phyloP scores from a whole-genome alignment of 140 eudicot species.

The Senecio squalidus region DNA sequence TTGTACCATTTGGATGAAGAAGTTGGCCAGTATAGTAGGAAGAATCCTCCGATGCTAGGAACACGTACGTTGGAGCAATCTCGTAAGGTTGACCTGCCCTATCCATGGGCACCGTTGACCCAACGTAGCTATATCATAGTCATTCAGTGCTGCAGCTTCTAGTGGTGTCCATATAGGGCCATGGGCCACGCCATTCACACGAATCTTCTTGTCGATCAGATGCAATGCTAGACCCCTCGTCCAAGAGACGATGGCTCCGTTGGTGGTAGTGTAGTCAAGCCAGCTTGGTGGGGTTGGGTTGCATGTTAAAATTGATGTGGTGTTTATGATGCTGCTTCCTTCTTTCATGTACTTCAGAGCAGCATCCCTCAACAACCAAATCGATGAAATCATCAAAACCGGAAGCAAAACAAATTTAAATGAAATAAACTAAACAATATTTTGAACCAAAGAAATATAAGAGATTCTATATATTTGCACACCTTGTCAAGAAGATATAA shows the following conservation, averaged over 20 bases:
- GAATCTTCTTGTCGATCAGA: not conserved
- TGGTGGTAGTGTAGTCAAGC: not conserved
- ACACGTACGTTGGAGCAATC: conserved; percentile 26
- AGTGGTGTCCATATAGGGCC: not conserved
- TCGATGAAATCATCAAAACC: too few species aligned
- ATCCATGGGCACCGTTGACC: not conserved
- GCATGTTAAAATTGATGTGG: not conserved
- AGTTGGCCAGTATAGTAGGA: too few species aligned
- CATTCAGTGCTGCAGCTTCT: too few species aligned
- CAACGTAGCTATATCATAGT: too few species aligned
- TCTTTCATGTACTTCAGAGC: too few species aligned
- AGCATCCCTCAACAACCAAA: too few species aligned
- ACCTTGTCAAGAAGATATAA: conserved; percentile 25
- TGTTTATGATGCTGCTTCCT: too few species aligned
- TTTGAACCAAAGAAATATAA: too few species aligned
- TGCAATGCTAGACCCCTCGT: not conserved
- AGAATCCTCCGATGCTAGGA: conserved; percentile 22
- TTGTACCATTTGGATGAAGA: too few species aligned
- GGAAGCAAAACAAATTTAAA: too few species aligned
- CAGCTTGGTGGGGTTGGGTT: not conserved
- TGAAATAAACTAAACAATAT: too few species aligned
- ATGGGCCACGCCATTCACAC: not conserved
- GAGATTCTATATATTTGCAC: too few species aligned
- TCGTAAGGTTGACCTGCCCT: conserved; percentile 4
- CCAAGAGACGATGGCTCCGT: not conserved